A percentile compares a stretch with the other conserved stretches of the same genome.
These are phyloP conservation scores for Myxozyma geophila DNA, from an alignment of 805 yeast species.

Conservation along the genomic window DNA sequence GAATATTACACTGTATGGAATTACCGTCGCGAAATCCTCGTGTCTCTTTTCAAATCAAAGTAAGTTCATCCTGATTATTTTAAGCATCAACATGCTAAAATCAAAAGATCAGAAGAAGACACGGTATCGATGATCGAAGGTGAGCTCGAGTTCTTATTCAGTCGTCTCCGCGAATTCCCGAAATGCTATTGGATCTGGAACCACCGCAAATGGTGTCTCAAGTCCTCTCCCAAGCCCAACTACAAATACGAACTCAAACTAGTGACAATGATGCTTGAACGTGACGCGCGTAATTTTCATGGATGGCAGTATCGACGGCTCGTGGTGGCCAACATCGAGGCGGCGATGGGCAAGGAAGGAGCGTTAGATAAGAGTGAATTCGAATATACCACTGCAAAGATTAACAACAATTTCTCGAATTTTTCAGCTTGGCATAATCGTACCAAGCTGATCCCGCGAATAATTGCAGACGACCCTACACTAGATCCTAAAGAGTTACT, in stretches of 20 bases:
- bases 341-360: conserved; percentile 32
- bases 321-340: conserved; percentile 53
- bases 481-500: conserved; percentile 36
- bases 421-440: conserved; percentile 97
- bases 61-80: not conserved
- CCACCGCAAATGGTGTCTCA: conserved; percentile 83
- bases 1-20: conserved; percentile 93
- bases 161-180: conserved; percentile 67
- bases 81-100: not conserved
- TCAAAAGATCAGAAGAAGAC: conserved; percentile 30
- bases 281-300: conserved; percentile 85
- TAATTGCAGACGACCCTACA: conserved; percentile 47
- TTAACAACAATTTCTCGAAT: conserved; percentile 83
- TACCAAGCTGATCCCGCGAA: conserved; percentile 63
- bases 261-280: conserved; percentile 66
- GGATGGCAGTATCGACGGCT: conserved; percentile 94
- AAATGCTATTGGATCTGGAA: conserved; percentile 98
- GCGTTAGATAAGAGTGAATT: conserved; percentile 60
- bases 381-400: conserved; percentile 74
- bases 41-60: conserved; percentile 41
- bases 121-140: conserved; percentile 48
- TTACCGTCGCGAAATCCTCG: conserved; percentile 73
- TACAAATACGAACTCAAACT: conserved; percentile 76
- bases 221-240: conserved; percentile 50
- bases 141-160: conserved; percentile 67